Base-by-base conservation (phyloP, 2,329 filamentous ascomycete genomes). In the Colletotrichum nymphaeae region DNA sequence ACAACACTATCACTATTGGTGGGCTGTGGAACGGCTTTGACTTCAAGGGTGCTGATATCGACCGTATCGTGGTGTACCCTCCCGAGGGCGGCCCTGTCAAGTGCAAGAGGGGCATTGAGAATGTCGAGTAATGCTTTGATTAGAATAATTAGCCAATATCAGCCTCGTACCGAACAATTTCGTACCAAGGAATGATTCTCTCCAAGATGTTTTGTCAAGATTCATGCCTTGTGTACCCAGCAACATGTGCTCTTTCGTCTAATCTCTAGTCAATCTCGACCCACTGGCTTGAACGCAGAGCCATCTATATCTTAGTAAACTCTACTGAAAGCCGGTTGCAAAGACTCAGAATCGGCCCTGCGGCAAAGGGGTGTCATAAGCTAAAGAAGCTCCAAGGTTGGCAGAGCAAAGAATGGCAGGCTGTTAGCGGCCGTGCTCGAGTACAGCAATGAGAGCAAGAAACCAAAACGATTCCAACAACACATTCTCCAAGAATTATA, bases 61-160 rank as follows among this genome's bases (percentile, higher is more conserved):
- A 92, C 75, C 83, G 85, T 16, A 87, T 92, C 75, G 84, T 91
- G 1, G 90, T 92, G 0, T 91, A 91, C 78, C 89, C 89, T 1
- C 82, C 88, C 0, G 89, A 91, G 79, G 58, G 57, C 19, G 35
- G 37, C 32, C 53, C 70, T 22, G 28, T 42, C 59, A 59, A 69
- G 66, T 49, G 59, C 55, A 69, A 73, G 24, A 60, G 60, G 56
- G 49, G 26, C 37, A 9, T 5, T 5, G 22, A 24, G 12, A 19
- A 22, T 4, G 1, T 2, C 30, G 30, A 7, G 2, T 57, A 65
- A 57, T 70, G 28, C 57, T 30, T 57, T 35, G 19, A 2, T 30
- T 53, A 14, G 58, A 6, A 19, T 46, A 24, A 22, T 28, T 71
- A 57, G 8, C 11, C n/a, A 24, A 52, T 26, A 16, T 14, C 49